Conservation (phyloP, 176 grass and related monocot species). For the Puccinellia tenuiflora region DNA sequence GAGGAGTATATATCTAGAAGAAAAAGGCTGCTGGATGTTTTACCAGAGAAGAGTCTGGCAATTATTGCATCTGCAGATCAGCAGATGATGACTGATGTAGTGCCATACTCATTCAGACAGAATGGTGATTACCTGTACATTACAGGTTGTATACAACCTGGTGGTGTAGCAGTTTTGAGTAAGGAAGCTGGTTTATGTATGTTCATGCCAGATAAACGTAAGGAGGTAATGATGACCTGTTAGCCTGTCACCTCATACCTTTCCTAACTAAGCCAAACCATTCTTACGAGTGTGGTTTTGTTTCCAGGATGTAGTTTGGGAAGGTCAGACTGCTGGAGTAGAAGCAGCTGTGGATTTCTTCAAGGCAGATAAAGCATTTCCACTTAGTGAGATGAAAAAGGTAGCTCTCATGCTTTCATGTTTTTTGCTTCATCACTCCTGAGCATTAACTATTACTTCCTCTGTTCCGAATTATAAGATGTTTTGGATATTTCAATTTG, state of each 20-base stretch:
- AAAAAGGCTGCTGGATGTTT: constrained; percentile 57
- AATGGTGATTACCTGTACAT: constrained; percentile 81
- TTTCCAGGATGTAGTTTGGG: constrained; percentile 71
- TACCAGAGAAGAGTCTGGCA: constrained; percentile 78
- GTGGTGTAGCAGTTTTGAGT: constrained; percentile 75
- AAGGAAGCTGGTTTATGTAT: constrained; percentile 67
- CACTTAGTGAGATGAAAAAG: constrained; percentile 65
- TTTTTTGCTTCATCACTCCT: neutral
- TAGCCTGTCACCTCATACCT: neutral
- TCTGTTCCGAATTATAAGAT: too few relatives aligned
- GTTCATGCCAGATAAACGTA: constrained; percentile 85
- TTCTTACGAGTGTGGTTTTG: constrained; percentile 26
- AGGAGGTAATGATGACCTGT: constrained; percentile 50
- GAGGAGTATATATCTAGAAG: constrained; percentile 78
- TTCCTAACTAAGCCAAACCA: constrained; percentile 2
- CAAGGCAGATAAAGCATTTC: constrained; percentile 80
- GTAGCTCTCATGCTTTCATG: constrained; percentile 43
- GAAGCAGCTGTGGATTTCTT: constrained; percentile 84
- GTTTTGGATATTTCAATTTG: too few relatives aligned
- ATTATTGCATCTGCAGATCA: constrained; percentile 75
- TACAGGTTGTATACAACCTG: constrained; percentile 80
- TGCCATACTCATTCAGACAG: constrained; percentile 87
- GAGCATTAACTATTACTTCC: neutral
- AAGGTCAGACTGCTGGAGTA: constrained; percentile 86
- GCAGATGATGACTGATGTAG: constrained; percentile 98